A percentile compares a stretch with the other conserved stretches of the same genome.
Conservation (phyloP, 257 asterid species). For the Rhazya stricta region DNA sequence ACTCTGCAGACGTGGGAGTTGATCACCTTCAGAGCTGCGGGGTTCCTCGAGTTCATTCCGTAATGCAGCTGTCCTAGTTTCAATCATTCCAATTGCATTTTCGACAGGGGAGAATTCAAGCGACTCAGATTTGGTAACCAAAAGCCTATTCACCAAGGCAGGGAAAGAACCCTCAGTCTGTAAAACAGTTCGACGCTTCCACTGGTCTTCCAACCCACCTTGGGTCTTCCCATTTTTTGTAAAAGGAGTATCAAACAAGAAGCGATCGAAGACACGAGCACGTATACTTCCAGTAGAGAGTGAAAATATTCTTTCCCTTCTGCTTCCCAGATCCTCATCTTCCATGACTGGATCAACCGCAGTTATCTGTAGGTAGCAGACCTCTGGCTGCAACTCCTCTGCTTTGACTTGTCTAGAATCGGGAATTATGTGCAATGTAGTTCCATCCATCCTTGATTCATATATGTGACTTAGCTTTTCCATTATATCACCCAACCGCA, state of each 20-base stretch:
- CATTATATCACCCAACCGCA: constrained; percentile 95
- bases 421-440: constrained; percentile 89
- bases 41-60: constrained; percentile 98
- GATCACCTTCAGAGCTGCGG: constrained; percentile 98
- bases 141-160: constrained; percentile 80
- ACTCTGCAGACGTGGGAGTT: constrained; percentile 96
- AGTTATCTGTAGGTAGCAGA: constrained; percentile 93
- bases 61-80: constrained; percentile 90
- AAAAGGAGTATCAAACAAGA: constrained; percentile 94
- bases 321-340: constrained; percentile 97
- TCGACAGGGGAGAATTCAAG: constrained; percentile 98
- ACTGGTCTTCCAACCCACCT: constrained; percentile 97
- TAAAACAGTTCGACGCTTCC: constrained; percentile 92
- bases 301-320: constrained; percentile 88
- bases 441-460: constrained; percentile 82
- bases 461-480: constrained; percentile 99
- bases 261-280: constrained; percentile 94
- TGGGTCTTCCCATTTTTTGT: constrained; percentile 96
- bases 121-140: constrained; percentile 77
- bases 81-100: constrained; percentile 99
- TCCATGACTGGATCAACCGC: constrained; percentile 99
- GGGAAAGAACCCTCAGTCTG: constrained; percentile 98
- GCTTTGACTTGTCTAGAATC: constrained; percentile 97
- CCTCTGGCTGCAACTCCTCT: constrained; percentile 85
- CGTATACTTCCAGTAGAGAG: constrained; percentile 86